These are phyloP conservation scores for Colletotrichum spaethianum DNA, from an alignment of 2,329 filamentous ascomycete species.

Conservation along the genomic window DNA sequence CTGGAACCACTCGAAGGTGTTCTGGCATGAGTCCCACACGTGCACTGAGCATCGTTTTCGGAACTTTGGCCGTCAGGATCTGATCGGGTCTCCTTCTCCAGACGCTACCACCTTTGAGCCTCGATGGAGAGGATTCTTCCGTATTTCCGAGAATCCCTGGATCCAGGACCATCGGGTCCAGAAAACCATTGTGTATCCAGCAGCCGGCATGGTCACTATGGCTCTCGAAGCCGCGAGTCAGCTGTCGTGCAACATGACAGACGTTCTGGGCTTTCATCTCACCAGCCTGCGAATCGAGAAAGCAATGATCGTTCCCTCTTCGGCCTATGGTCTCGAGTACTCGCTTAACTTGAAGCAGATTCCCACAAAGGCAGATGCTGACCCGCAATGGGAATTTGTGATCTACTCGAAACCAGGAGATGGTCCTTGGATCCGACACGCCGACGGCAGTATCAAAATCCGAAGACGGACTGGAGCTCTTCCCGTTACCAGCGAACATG, in stretches of 20 bases:
- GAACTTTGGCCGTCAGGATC: conserved; percentile 62
- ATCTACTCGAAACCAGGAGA: conserved; percentile 62
- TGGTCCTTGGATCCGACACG: conserved; percentile 42
- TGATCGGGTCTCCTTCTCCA: conserved; percentile 62
- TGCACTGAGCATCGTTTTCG: conserved; percentile 60
- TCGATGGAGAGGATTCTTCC: conserved; percentile 65
- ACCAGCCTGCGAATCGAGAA: conserved; percentile 62
- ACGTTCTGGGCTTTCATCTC: conserved; percentile 58
- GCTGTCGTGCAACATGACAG: conserved; percentile 44
- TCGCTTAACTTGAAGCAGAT: conserved; percentile 59
- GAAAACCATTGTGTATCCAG: conserved; percentile 65
- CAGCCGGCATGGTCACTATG: conserved; percentile 65
- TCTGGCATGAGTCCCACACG: conserved; percentile 68
- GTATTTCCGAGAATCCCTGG: conserved; percentile 66
- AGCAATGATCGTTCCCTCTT: conserved; percentile 66
- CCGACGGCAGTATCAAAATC: conserved; percentile 43
- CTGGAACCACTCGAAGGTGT: conserved; percentile 67
- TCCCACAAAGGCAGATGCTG: conserved; percentile 24
- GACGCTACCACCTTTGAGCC: conserved; percentile 62
- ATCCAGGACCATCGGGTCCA: conserved; percentile 66
- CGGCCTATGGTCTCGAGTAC: conserved; percentile 64
- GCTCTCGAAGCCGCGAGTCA: conserved; percentile 63
- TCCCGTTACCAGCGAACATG: conserved; percentile 15
- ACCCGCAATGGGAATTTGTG: conserved; percentile 53
- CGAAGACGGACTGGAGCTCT: background rate